A percentile compares a stretch with the other conserved stretches of the same genome.
These are phyloP conservation scores for Coemansia sp. DNA, from an alignment of 192 early-diverging fungal genomes.

Conservation along the genomic window DNA sequence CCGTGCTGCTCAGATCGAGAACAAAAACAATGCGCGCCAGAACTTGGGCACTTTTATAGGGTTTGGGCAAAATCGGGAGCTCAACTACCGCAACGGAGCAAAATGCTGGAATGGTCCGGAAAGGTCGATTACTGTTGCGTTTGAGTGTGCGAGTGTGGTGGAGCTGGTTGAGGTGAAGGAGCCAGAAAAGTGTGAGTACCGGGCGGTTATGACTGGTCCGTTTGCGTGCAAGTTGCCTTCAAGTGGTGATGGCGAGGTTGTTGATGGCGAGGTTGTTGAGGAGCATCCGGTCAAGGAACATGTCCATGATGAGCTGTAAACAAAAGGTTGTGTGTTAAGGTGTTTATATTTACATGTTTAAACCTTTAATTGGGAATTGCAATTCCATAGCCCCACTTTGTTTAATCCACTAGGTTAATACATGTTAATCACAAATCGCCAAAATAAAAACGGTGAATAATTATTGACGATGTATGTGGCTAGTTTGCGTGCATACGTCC, in stretches of 20 bases:
- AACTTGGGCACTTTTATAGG: constrained; percentile 59
- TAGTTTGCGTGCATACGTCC: neutral
- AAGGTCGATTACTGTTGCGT: constrained; percentile 66
- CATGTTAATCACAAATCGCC: too few species aligned
- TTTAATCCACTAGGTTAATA: too few species aligned
- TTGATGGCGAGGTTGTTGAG: neutral
- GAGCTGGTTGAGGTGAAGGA: constrained; percentile 73
- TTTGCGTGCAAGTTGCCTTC: constrained; percentile 63
- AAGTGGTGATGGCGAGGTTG: neutral
- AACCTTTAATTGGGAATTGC: too few species aligned
- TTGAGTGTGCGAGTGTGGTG: constrained; percentile 77
- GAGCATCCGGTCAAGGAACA: neutral
- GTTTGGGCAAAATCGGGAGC: constrained; percentile 51
- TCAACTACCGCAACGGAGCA: constrained; percentile 71
- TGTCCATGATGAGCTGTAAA: neutral
- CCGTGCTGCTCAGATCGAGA: constrained; percentile 70
- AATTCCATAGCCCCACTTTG: too few species aligned
- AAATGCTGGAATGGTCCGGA: constrained; percentile 96
- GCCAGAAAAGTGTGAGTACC: constrained; percentile 94
- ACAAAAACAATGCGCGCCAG: constrained; percentile 59
- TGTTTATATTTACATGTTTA: too few species aligned
- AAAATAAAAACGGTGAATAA: too few species aligned
- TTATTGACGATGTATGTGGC: neutral
- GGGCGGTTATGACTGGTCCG: constrained; percentile 71
- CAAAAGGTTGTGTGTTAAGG: too few species aligned